phyloP scores from a whole-genome alignment of 2,329 filamentous ascomycete species.

The Akanthomyces lecanii region DNA sequence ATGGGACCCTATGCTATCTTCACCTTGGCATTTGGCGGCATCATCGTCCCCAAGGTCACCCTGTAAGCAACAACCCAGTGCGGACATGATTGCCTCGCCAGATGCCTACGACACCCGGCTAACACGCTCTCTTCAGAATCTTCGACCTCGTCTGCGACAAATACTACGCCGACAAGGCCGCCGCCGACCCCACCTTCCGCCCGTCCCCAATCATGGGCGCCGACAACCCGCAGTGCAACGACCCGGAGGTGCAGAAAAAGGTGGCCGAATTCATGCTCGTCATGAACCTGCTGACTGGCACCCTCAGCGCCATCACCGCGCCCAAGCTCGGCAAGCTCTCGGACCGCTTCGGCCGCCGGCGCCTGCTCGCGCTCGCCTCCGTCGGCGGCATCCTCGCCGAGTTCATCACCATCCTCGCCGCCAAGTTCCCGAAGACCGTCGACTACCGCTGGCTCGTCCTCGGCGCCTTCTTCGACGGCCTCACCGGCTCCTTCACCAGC shows the following conservation, averaged over 20 bases:
- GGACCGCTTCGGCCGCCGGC: constrained; percentile 78
- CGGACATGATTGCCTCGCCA: background rate
- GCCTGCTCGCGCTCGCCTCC: constrained; percentile 68
- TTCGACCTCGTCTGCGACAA: constrained; percentile 77
- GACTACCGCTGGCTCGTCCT: constrained; percentile 76
- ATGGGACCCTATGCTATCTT: constrained; percentile 76
- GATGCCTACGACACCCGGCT: background rate
- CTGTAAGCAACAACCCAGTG: constrained; percentile 43
- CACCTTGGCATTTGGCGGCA: constrained; percentile 80
- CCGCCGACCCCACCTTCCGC: constrained; percentile 53
- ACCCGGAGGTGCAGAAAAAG: constrained; percentile 70
- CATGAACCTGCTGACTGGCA: constrained; percentile 68
- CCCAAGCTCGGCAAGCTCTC: constrained; percentile 82
- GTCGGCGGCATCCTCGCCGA: constrained; percentile 72
- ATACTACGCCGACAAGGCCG: constrained; percentile 68
- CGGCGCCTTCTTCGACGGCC: constrained; percentile 73
- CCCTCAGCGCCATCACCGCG: constrained; percentile 73
- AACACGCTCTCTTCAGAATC: constrained; percentile 45
- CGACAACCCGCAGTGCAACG: constrained; percentile 75
- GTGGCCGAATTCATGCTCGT: constrained; percentile 77
- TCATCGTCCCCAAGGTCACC: constrained; percentile 82
- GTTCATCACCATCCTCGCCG: constrained; percentile 72
- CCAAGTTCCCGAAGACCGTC: constrained; percentile 66
- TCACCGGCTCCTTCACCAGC: constrained; percentile 84
- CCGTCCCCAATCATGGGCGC: constrained; percentile 61